Evolutionary conservation across 208 protist genomes (phyloP).

Genomic region (Wallacemonas sp.): DNA sequence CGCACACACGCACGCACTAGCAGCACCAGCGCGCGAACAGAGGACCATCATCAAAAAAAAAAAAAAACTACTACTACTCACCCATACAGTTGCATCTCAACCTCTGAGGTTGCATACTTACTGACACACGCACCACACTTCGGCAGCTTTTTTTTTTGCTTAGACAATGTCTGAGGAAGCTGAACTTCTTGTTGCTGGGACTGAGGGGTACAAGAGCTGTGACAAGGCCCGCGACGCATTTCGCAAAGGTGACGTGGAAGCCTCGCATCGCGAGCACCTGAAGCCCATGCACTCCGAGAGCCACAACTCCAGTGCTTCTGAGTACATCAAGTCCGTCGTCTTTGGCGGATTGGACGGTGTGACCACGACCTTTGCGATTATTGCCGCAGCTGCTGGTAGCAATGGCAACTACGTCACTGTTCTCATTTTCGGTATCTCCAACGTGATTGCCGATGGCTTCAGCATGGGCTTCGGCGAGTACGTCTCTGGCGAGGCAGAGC

Average conservation of each 20-base stretch:
- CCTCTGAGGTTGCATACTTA: too few species aligned
- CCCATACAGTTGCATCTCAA: too few species aligned
- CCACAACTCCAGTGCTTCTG: slow-evolving; percentile 84
- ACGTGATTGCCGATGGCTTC: slow-evolving; percentile 94
- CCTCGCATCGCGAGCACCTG: slow-evolving; percentile 75
- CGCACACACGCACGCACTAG: too few species aligned
- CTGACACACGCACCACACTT: too few species aligned
- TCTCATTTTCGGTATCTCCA: slow-evolving; percentile 94
- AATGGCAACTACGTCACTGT: slow-evolving; percentile 81
- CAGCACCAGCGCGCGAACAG: too few species aligned
- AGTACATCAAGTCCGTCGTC: slow-evolving; percentile 95
- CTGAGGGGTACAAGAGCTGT: slow-evolving; percentile 71
- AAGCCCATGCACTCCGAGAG: slow-evolving; percentile 77
- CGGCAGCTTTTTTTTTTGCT: too few species aligned
- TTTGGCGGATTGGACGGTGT: slow-evolving; percentile 96
- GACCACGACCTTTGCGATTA: slow-evolving; percentile 96
- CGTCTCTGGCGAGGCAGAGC: slow-evolving; percentile 90
- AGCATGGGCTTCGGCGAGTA: slow-evolving; percentile 97
- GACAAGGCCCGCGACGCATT: slow-evolving; percentile 66
- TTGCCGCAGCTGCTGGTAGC: slow-evolving; percentile 88
- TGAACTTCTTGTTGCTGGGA: slow-evolving; percentile 20
- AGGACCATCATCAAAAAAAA: too few species aligned
- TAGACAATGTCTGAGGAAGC: slow-evolving; percentile 27
- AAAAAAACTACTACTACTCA: too few species aligned
- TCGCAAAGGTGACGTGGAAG: slow-evolving; percentile 65